Evolutionary conservation across 495 filamentous ascomycete genomes (phyloP).

Genomic region (Mytilinidion resinicola): DNA sequence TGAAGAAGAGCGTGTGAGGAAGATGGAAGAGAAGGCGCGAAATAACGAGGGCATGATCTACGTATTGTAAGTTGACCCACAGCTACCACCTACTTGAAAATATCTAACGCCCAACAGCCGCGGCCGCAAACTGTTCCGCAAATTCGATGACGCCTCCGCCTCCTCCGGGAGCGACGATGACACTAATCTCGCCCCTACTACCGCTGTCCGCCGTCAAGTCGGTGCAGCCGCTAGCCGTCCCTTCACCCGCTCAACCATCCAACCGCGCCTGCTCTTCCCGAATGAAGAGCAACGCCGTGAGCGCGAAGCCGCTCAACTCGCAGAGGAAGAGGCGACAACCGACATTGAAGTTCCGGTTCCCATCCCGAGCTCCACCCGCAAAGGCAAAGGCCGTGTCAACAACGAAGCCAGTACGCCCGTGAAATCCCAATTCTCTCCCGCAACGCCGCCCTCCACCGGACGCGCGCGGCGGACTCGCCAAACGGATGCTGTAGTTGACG

Average conservation of each 20-base stretch:
- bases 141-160: slow-evolving; percentile 41
- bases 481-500: background rate
- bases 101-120: slow-evolving; percentile 52
- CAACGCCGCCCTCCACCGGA: slow-evolving; percentile 22
- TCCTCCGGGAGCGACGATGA: slow-evolving; percentile 42
- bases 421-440: background rate
- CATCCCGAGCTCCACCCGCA: background rate
- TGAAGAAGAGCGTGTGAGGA: slow-evolving; percentile 1
- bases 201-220: slow-evolving; percentile 43
- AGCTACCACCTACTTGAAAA: background rate
- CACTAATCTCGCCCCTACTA: slow-evolving; percentile 40
- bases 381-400: background rate
- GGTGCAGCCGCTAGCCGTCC: slow-evolving; percentile 39
- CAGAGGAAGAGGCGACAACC: slow-evolving; percentile 44
- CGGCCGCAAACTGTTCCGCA: slow-evolving; percentile 79
- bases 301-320: slow-evolving; percentile 34
- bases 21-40: slow-evolving; percentile 55
- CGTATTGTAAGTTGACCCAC: slow-evolving; percentile 65
- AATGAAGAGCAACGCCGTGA: slow-evolving; percentile 36
- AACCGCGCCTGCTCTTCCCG: slow-evolving; percentile 82
- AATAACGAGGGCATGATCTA: slow-evolving; percentile 76
- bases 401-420: background rate
- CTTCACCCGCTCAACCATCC: slow-evolving; percentile 66
- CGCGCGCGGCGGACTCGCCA: slow-evolving; percentile 11
- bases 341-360: slow-evolving; percentile 39